Evolutionary conservation across 495 filamentous ascomycete species (phyloP).

Genomic region (Achaetomiella virescens): DNA sequence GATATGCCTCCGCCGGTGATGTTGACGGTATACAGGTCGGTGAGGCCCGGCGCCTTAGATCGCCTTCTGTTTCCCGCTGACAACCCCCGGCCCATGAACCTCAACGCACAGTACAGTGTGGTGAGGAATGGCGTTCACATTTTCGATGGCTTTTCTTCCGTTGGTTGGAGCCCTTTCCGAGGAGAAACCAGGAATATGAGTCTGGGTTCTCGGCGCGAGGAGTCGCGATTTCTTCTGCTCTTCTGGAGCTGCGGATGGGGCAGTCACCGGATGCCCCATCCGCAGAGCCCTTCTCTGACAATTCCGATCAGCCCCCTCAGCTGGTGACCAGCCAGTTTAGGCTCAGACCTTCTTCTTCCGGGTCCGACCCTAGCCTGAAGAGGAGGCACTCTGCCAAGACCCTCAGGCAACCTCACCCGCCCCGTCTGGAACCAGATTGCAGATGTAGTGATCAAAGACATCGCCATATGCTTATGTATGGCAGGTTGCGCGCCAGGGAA

Average conservation of each 20-base stretch:
- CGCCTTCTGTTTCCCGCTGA: background rate
- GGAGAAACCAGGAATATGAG: background rate
- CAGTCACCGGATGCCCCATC: no score
- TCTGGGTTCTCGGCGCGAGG: no score
- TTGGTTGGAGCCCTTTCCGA: background rate
- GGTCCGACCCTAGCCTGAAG: no score
- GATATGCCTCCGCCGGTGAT: conserved; percentile 13
- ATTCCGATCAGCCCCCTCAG: no score
- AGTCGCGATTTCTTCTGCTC: background rate
- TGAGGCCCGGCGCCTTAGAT: conserved; percentile 16
- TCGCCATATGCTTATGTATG: conserved; percentile 33
- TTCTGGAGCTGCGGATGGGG: no score
- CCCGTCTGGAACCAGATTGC: conserved; percentile 35
- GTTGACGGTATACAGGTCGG: conserved; percentile 19
- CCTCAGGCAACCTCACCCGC: conserved; percentile 36
- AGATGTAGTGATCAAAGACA: conserved; percentile 36
- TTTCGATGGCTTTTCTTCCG: background rate
- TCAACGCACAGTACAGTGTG: background rate
- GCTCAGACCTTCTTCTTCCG: no score
- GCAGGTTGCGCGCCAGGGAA: conserved; percentile 26
- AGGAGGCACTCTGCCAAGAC: no score
- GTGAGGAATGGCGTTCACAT: background rate
- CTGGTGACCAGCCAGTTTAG: no score
- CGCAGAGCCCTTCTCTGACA: no score
- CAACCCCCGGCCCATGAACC: background rate